Conservation (phyloP, 2,329 filamentous ascomycete genomes). For the Fusarium protoensiforme region DNA sequence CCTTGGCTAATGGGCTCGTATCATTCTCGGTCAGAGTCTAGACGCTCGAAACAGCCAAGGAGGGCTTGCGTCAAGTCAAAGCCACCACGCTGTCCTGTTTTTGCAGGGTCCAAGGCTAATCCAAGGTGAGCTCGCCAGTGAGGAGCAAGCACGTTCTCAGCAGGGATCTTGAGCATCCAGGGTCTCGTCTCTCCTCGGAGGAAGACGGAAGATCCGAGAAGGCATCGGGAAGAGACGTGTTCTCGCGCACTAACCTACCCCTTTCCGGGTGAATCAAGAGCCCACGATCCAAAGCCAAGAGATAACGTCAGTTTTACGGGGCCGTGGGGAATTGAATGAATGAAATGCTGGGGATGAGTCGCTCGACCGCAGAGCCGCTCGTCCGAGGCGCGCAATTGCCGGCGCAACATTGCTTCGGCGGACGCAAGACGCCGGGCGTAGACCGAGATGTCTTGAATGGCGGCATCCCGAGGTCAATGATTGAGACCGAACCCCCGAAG, state of each 20-base stretch:
- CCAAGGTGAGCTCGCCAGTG: constrained; percentile 18
- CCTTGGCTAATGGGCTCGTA: not conserved
- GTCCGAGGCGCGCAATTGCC: constrained; percentile 36
- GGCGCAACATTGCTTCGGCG: constrained; percentile 14
- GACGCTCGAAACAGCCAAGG: not conserved
- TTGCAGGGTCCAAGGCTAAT: constrained; percentile 12
- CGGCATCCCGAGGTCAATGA: constrained; percentile 19
- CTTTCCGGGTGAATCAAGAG: not conserved
- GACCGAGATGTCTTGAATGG: constrained; percentile 10
- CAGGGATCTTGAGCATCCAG: constrained; percentile 15
- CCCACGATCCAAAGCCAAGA: constrained; percentile 11
- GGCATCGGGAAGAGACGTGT: constrained; percentile 33
- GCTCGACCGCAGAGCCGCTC: constrained; percentile 37
- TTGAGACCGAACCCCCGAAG: constrained; percentile 1
- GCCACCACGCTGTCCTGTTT: not conserved
- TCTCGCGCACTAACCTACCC: not conserved
- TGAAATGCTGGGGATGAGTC: not conserved
- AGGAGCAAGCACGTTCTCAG: constrained; percentile 24
- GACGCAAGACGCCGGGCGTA: constrained; percentile 15
- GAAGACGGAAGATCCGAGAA: constrained; percentile 27
- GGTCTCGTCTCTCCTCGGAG: constrained; percentile 17
- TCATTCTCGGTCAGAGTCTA: constrained; percentile 3
- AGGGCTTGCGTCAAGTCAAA: not conserved
- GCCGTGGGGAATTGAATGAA: constrained; percentile 19
- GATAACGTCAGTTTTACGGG: constrained; percentile 26